Evolutionary conservation across 2,329 filamentous ascomycete genomes (phyloP).

Genomic region (Alternaria infectoria): DNA sequence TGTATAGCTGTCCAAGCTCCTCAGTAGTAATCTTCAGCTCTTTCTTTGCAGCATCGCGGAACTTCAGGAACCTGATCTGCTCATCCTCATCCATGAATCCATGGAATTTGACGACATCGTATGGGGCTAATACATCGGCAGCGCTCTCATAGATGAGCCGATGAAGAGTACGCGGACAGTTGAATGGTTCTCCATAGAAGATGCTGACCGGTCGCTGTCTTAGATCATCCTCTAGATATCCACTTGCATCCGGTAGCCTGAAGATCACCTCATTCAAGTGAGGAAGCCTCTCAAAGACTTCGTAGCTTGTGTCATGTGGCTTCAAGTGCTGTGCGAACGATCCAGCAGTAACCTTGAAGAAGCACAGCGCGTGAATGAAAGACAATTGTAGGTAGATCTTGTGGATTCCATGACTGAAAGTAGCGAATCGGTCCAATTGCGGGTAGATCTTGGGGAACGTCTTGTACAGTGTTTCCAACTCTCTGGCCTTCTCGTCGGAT

Average conservation of each 20-base stretch:
- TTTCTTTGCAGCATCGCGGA: neutral
- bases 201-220: constrained; percentile 13
- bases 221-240: constrained; percentile 8
- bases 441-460: constrained; percentile 27
- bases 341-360: constrained; percentile 32
- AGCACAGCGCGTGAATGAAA: constrained; percentile 28
- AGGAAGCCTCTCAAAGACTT: constrained; percentile 30
- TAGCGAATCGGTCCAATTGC: constrained; percentile 29
- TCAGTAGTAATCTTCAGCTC: constrained; percentile 10
- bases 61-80: constrained; percentile 6
- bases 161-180: constrained; percentile 32
- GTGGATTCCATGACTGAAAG: constrained; percentile 33
- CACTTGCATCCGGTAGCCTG: constrained; percentile 17
- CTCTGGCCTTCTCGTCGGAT: neutral
- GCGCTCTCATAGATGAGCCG: constrained; percentile 34
- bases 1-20: constrained; percentile 24
- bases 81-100: constrained; percentile 33
- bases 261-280: constrained; percentile 28
- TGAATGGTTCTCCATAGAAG: constrained; percentile 19
- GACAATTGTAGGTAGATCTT: constrained; percentile 27
- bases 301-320: constrained; percentile 5
- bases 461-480: too few relatives aligned
- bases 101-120: constrained; percentile 12
- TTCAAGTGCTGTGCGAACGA: constrained; percentile 15
- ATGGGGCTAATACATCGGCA: constrained; percentile 19